These are phyloP conservation scores for Pyrenochaeta sp. DNA, from an alignment of 2,329 filamentous ascomycete species.

Conservation along the genomic window DNA sequence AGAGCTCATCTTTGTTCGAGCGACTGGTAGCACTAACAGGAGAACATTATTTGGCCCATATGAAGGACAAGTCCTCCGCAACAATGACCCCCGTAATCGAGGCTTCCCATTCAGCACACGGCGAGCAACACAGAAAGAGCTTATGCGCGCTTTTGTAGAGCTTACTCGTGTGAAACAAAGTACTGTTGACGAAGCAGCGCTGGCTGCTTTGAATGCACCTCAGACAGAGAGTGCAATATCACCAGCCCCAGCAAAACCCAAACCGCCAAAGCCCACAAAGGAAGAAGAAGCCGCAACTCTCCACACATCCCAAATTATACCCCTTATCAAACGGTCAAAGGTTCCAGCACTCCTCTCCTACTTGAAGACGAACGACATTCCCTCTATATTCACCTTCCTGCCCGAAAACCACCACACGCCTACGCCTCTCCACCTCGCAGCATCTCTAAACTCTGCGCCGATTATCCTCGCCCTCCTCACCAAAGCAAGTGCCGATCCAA, in stretches of 20 bases:
- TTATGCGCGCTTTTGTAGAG: conserved; percentile 94
- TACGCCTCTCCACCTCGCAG: conserved; percentile 85
- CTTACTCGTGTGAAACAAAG: conserved; percentile 88
- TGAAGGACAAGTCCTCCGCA: conserved; percentile 82
- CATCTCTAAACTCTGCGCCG: conserved; percentile 79
- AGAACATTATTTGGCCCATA: conserved; percentile 90
- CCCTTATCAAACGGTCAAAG: conserved; percentile 87
- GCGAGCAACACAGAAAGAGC: conserved; percentile 89
- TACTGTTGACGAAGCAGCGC: conserved; percentile 74
- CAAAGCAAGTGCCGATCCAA: conserved; percentile 79
- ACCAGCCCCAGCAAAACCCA: conserved; percentile 50
- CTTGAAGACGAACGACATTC: conserved; percentile 76
- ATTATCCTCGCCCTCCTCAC: conserved; percentile 80
- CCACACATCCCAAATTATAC: conserved; percentile 89
- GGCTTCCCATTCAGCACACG: conserved; percentile 94
- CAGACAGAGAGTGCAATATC: conserved; percentile 52
- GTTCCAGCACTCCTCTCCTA: conserved; percentile 87
- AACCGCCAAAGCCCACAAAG: conserved; percentile 72
- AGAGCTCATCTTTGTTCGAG: conserved; percentile 86
- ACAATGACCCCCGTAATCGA: conserved; percentile 80
- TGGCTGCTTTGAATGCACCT: conserved; percentile 59
- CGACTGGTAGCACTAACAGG: conserved; percentile 85
- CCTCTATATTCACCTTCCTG: conserved; percentile 77
- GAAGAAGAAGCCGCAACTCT: conserved; percentile 83
- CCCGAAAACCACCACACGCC: conserved; percentile 79